These are phyloP conservation scores for Phycomyces blakesleeanus DNA, from an alignment of 192 early-diverging fungal species.

Conservation along the genomic window DNA sequence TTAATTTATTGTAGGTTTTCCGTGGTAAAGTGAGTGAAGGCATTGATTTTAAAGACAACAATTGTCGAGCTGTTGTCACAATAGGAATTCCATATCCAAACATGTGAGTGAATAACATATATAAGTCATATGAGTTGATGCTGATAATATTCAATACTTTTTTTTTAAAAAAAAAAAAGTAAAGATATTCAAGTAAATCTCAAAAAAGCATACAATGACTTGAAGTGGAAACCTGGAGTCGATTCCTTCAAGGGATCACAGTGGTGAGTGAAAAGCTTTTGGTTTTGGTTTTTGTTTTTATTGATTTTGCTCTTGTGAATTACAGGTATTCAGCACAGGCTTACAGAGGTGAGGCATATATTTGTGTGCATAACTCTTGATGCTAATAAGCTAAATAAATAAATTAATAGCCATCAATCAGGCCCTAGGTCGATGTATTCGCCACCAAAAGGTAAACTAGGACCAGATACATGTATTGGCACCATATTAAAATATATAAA, in stretches of 20 bases:
- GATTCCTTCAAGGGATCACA: constrained; percentile 11
- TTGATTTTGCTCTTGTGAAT: background rate
- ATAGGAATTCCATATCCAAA: constrained; percentile 60
- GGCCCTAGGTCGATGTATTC: constrained; percentile 36
- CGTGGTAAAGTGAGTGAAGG: constrained; percentile 73
- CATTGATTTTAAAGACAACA: constrained; percentile 66
- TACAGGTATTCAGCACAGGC: constrained; percentile 29
- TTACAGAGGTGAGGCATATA: constrained; percentile 13
- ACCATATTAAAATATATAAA: too few relatives aligned
- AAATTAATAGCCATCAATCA: constrained; percentile 30
- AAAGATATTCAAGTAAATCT: constrained; percentile 56
- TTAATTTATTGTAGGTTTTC: constrained; percentile 42
- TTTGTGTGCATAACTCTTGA: too few relatives aligned
- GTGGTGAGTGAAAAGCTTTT: constrained; percentile 17
- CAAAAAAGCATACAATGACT: constrained; percentile 39
- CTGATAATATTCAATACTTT: background rate
- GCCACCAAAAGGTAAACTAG: constrained; percentile 27
- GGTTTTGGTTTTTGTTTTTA: background rate
- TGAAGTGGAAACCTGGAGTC: background rate
- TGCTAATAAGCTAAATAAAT: too few relatives aligned
- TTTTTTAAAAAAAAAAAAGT: constrained; percentile 7
- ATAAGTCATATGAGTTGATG: background rate
- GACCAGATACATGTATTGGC: too few relatives aligned
- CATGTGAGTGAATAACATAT: constrained; percentile 15
- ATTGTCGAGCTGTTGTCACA: constrained; percentile 62